Evolutionary conservation across 441 rosid genomes (phyloP).

Genomic region (Geranium incanum): DNA sequence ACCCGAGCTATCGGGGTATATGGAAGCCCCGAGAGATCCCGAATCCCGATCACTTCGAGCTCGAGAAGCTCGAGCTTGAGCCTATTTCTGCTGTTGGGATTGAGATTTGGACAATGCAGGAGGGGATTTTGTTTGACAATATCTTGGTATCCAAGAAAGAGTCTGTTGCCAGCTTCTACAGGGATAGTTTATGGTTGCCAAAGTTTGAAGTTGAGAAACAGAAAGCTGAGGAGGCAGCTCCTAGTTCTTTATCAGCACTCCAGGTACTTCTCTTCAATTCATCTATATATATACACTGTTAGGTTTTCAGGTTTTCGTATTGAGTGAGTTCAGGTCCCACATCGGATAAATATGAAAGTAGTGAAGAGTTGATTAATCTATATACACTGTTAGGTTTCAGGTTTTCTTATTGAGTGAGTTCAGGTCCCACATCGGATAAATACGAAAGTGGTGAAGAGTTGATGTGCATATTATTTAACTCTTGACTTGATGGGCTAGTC

Average conservation of each 20-base stretch:
- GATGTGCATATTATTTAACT: no score
- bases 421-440: no score
- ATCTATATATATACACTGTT: background rate
- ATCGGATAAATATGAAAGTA: no score
- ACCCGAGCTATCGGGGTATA: constrained; percentile 29
- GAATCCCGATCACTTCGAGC: constrained; percentile 28
- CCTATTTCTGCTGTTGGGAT: constrained; percentile 31
- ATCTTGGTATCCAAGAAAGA: constrained; percentile 27
- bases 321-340: no score
- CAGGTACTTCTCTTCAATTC: constrained; percentile 14
- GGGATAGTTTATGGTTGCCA: constrained; percentile 27
- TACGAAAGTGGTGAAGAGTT: no score
- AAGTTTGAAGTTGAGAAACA: constrained; percentile 28
- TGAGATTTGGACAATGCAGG: constrained; percentile 39
- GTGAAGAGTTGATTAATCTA: background rate
- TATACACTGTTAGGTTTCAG: no score
- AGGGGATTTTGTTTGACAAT: constrained; percentile 32
- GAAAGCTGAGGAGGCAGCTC: constrained; percentile 21
- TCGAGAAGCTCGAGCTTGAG: constrained; percentile 24
- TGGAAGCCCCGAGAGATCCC: constrained; percentile 33
- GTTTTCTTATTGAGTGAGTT: no score
- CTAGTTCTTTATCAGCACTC: constrained; percentile 17
- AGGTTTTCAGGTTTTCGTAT: no score
- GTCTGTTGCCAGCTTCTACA: constrained; percentile 24
- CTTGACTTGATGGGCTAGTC: no score